Conservation (phyloP, 23 red algal species). For the Gracilariopsis chorda region DNA sequence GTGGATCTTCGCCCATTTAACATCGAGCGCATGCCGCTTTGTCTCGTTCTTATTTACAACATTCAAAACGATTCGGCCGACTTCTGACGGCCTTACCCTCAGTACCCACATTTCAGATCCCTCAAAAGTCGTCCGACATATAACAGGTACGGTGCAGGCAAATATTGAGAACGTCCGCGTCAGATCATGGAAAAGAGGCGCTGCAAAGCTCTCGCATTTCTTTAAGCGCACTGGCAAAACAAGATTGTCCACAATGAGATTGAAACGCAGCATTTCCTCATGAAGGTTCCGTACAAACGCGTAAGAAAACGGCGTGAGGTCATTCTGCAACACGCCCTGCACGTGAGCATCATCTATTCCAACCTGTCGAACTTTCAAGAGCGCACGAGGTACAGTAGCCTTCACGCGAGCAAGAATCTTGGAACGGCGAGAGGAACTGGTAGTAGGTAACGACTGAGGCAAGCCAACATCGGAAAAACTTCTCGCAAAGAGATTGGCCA, state of each 20-base stretch:
- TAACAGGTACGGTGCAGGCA: constrained; percentile 57
- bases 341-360: not conserved
- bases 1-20: constrained; percentile 15
- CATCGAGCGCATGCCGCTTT: constrained; percentile 8
- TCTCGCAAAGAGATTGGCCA: constrained; percentile 61
- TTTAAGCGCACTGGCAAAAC: constrained; percentile 15
- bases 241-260: constrained; percentile 39
- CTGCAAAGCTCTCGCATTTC: constrained; percentile 44
- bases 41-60: not conserved
- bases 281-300: constrained; percentile 76
- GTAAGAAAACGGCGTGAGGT: not conserved
- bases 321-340: not conserved
- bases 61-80: constrained; percentile 66
- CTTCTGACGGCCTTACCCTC: constrained; percentile 19
- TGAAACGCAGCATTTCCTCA: constrained; percentile 45
- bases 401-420: constrained; percentile 22
- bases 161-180: constrained; percentile 29
- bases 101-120: constrained; percentile 64
- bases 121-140: constrained; percentile 47
- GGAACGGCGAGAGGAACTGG: not conserved
- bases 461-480: constrained; percentile 77
- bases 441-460: constrained; percentile 21
- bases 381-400: constrained; percentile 27
- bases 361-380: constrained; percentile 50
- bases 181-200: constrained; percentile 36